phyloP scores from a whole-genome alignment of 352 stramenopile genomes.

The Aphanomyces cochlioides region DNA sequence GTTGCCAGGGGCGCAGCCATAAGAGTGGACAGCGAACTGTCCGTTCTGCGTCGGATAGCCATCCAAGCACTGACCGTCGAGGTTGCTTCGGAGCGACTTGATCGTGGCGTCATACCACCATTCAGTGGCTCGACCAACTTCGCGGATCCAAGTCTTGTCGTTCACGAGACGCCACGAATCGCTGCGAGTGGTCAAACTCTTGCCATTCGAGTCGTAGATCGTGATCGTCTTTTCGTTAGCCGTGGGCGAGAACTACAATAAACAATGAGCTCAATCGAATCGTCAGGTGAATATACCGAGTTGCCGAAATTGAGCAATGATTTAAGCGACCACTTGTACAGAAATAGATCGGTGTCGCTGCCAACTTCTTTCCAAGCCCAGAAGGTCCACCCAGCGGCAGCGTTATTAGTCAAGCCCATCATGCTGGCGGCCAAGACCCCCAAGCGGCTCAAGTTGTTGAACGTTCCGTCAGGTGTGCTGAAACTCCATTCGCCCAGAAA shows the following conservation, averaged over 20 bases:
- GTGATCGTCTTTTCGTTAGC: background rate
- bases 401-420: background rate
- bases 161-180: slow-evolving; percentile 7
- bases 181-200: slow-evolving; percentile 3
- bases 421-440: slow-evolving; percentile 3
- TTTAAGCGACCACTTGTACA: slow-evolving; percentile 20
- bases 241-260: background rate
- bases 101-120: slow-evolving; percentile 13
- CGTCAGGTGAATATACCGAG: background rate
- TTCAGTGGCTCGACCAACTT: background rate
- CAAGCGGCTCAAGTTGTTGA: background rate
- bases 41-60: background rate
- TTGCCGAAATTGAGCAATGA: slow-evolving; percentile 7
- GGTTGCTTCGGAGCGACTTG: background rate
- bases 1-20: background rate
- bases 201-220: background rate
- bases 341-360: background rate
- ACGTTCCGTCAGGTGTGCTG: slow-evolving; percentile 9
- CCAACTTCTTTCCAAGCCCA: slow-evolving; percentile 27
- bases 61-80: slow-evolving; percentile 9
- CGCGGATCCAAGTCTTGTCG: background rate
- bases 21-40: background rate
- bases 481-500: slow-evolving; percentile 34
- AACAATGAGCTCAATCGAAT: background rate
- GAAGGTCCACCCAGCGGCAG: slow-evolving; percentile 9